These are phyloP conservation scores for Penicillium sp. DNA, from an alignment of 2,329 filamentous ascomycete species.

Conservation along the genomic window DNA sequence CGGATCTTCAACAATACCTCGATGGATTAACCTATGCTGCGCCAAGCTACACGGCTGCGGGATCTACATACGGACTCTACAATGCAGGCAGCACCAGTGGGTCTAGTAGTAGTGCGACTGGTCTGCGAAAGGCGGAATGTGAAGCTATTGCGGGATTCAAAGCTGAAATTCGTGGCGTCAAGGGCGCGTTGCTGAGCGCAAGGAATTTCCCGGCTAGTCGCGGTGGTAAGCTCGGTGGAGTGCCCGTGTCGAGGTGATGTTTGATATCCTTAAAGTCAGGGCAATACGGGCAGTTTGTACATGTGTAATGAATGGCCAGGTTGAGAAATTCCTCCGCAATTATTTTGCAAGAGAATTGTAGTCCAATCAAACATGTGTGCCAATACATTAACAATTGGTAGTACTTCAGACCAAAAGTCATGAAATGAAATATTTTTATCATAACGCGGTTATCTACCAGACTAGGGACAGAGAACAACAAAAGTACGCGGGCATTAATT, in stretches of 20 bases:
- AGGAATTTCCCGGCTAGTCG: slow-evolving; percentile 52
- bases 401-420: too few species aligned
- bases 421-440: too few species aligned
- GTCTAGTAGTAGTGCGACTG: slow-evolving; percentile 13
- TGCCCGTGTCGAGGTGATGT: slow-evolving; percentile 14
- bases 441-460: slow-evolving; percentile 13
- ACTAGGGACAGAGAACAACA: slow-evolving; percentile 11
- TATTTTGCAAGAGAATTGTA: too few species aligned
- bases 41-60: slow-evolving; percentile 25
- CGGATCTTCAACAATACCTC: slow-evolving; percentile 50
- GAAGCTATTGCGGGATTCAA: slow-evolving; percentile 56
- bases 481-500: too few species aligned
- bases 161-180: slow-evolving; percentile 57
- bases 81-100: slow-evolving; percentile 20
- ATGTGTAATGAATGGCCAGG: too few species aligned
- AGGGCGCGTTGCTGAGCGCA: slow-evolving; percentile 58
- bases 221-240: slow-evolving; percentile 22
- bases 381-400: too few species aligned
- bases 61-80: slow-evolving; percentile 32
- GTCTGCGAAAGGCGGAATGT: slow-evolving; percentile 43
- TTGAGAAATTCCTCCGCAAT: too few species aligned
- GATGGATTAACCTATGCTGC: slow-evolving; percentile 43
- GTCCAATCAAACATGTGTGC: too few species aligned
- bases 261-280: background rate
- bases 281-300: too few species aligned